Evolutionary conservation across 2,329 filamentous ascomycete species (phyloP), one percentile per base, ranked within the genome.

Genomic region (Emergomyces pasteurianus): DNA sequence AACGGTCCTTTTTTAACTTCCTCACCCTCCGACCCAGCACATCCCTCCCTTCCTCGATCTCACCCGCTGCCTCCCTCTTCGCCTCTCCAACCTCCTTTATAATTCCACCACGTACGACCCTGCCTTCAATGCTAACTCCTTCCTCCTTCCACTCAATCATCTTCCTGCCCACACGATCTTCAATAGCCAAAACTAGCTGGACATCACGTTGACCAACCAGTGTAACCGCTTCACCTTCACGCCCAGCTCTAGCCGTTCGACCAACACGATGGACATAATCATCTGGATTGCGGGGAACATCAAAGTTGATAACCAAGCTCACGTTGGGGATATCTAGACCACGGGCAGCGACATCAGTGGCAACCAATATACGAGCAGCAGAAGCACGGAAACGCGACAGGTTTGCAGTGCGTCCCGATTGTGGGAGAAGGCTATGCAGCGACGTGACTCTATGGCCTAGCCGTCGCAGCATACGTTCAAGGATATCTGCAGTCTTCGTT

Each of bases 191-290:
- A n/a, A 97, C 83, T 8, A 97, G 81, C 68, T 92, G 85, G 1
- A 97, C 91, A 73, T 99, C 94, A 61, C 92, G 82, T 79, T 97
- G 92, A 2, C 94, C 92, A 1, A 99, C 87, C 67, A 99, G 84
- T 1, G 90, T 95, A 18, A 96, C 85, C 5, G 88, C 86, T 65
- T 91, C 87, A 68, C 94, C 94, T 59, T 80, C 81, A 52, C 91
- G 83, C 0, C 94, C 94, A 0, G 94, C 94, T 82, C 94, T 86
- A 3, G 94, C 94, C 14, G 94, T 99, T 75, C 94, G 87, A 73
- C 94, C 94, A 58, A 96, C 92, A 14, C 94, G 86, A 77, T 99
- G 94, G 66, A 99, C 94, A 73, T 99, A 99, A 75, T 96, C 92
- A 72, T 96, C 92, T 2, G 92, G 90, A 71, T 96, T 90, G n/a